These are phyloP conservation scores for Populus deltoides DNA, from an alignment of 345 rosid genomes.

Conservation along the genomic window DNA sequence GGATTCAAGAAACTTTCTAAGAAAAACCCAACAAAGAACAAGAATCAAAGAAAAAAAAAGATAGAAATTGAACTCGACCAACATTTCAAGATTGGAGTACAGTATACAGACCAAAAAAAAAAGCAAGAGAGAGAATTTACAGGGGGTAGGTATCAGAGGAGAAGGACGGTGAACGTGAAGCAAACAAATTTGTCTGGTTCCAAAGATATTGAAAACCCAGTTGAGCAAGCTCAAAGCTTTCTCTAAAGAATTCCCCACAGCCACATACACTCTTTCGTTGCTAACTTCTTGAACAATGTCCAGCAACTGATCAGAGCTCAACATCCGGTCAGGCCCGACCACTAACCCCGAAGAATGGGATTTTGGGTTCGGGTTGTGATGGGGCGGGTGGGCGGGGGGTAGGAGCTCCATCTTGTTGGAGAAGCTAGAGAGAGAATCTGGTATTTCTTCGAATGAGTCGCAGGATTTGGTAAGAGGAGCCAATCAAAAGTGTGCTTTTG, in stretches of 20 bases:
- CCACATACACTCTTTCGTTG: slow-evolving; percentile 49
- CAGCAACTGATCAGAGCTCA: slow-evolving; percentile 12
- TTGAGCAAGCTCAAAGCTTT: slow-evolving; percentile 45
- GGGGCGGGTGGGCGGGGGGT: slow-evolving; percentile 25
- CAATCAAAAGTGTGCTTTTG: neutral
- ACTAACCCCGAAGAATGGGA: slow-evolving; percentile 15
- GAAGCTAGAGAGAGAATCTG: neutral
- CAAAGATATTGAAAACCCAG: slow-evolving; percentile 45
- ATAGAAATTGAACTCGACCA: neutral
- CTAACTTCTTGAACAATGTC: slow-evolving; percentile 34
- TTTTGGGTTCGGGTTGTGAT: slow-evolving; percentile 12
- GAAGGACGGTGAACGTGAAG: slow-evolving; percentile 66
- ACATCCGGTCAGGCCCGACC: slow-evolving; percentile 4
- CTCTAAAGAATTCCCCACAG: slow-evolving; percentile 51
- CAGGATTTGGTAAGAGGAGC: neutral
- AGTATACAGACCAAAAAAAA: slow-evolving; percentile 6
- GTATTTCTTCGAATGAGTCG: neutral
- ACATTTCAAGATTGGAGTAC: neutral
- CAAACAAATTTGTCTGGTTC: slow-evolving; percentile 42
- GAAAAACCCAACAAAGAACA: neutral
- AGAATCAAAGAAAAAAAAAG: neutral
- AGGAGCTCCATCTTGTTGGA: slow-evolving; percentile 36
- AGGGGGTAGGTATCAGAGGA: slow-evolving; percentile 56
- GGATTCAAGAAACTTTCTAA: neutral
- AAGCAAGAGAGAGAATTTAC: slow-evolving; percentile 27